These are phyloP conservation scores for Colletotrichum viniferum DNA, from an alignment of 2,329 filamentous ascomycete species.

Conservation along the genomic window DNA sequence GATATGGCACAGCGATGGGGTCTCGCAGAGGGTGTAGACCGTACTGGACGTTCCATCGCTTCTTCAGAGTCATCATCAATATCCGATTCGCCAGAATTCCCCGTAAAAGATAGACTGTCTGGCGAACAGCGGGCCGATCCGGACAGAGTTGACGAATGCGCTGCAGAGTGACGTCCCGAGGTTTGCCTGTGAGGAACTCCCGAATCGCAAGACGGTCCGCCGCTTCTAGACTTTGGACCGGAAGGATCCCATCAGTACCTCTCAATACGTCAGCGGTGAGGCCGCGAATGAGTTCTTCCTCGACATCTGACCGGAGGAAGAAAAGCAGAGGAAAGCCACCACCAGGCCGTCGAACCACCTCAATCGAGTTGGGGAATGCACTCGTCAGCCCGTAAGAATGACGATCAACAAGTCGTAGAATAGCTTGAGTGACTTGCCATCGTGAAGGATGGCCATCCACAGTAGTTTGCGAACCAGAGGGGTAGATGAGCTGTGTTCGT, in stretches of 20 bases:
- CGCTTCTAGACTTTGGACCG: slow-evolving; percentile 31
- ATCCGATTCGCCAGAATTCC: slow-evolving; percentile 67
- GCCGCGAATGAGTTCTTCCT: slow-evolving; percentile 44
- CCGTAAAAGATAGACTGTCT: slow-evolving; percentile 59
- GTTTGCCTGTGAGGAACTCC: slow-evolving; percentile 26
- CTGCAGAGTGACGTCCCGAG: slow-evolving; percentile 25
- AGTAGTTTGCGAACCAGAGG: slow-evolving; percentile 49
- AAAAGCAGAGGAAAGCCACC: slow-evolving; percentile 60
- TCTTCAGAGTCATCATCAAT: slow-evolving; percentile 62
- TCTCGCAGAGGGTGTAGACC: slow-evolving; percentile 58
- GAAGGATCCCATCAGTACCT: slow-evolving; percentile 33
- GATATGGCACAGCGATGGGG: slow-evolving; percentile 70
- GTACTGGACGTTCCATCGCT: slow-evolving; percentile 72
- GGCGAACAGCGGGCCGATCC: slow-evolving; percentile 32
- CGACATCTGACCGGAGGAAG: slow-evolving; percentile 54
- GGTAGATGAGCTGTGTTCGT: slow-evolving; percentile 63
- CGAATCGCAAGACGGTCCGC: slow-evolving; percentile 30
- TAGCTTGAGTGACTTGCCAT: slow-evolving; percentile 49
- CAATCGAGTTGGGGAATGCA: slow-evolving; percentile 45
- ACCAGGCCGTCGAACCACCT: slow-evolving; percentile 43
- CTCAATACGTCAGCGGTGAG: slow-evolving; percentile 44
- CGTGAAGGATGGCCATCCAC: slow-evolving; percentile 59
- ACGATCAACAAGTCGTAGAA: slow-evolving; percentile 44
- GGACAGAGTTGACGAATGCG: slow-evolving; percentile 30
- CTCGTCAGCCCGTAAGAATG: slow-evolving; percentile 40